Evolutionary conservation across 495 filamentous ascomycete genomes (phyloP), one percentile per base, ranked within the genome.

Genomic region (Penicillium alfredii): DNA sequence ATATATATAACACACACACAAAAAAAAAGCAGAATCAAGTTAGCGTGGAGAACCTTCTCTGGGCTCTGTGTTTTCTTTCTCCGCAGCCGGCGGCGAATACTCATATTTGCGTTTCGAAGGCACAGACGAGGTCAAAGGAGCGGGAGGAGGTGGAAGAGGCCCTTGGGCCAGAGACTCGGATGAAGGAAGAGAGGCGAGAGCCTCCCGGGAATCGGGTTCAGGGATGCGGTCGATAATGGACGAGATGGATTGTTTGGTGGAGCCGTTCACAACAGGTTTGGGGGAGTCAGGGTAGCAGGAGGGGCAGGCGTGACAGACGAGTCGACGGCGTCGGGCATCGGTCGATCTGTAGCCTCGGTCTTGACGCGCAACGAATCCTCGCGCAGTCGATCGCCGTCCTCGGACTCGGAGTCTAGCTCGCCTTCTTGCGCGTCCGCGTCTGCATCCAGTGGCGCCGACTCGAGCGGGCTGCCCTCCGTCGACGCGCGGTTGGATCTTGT

Each of bases 151-250:
- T n/a, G n/a, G n/a, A n/a, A n/a, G n/a, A n/a, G n/a, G n/a, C 4
- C 38, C 38, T 23, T 62, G 56, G 0, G 38, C 30, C 30, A 35
- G 20, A 18, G 58, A 27, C 34, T 52, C 40, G 10, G 53, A 46
- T 19, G 45, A 20, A 14, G 50, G 36, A 17, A 47, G 15, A 22
- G 44, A 36, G 10, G 60, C 38, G 19, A 55, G 30, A 12, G 39
- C 47, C 38, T 61, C 62, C 15, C 56, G 49, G 2, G 44, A 42
- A 10, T 52, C 52, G 2, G 43, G 33, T 23, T 59, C 60, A 1
- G 63, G 60, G 2, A 61, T 54, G 8, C 60, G 60, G 41, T 71
- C 66, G 30, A 71, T 68, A 14, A 71, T 67, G 1, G 64, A 68
- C 1, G 60, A 66, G 32, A 71, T 71, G n/a, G 63, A 60, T 18